Base-by-base conservation (phyloP, 2,329 filamentous ascomycete genomes). In the Scopulariopsis brevicaulis region DNA sequence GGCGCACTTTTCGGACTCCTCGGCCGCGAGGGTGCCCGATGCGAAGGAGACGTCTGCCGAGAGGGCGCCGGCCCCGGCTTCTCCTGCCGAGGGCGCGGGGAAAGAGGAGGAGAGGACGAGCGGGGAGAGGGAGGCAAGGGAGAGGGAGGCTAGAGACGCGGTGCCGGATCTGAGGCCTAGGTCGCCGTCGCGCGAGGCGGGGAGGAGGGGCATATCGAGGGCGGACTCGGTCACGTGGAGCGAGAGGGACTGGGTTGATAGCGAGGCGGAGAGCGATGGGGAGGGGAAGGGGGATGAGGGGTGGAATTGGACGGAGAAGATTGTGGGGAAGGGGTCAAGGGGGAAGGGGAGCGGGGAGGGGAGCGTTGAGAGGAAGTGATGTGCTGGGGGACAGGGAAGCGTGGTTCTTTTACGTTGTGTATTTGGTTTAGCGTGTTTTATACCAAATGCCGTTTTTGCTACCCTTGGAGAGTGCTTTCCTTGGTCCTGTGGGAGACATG, bases 1-100 rank as follows among this genome's bases (percentile, higher is more conserved):
- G 65, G 91, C 90, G 0, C 94, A 99, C 72, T 99, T 99, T 68
- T 88, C 85, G 57, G 88, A 95, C 67, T 67, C 10, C 18, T 81
- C 81, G 54, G 73, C 79, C 1, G 85, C 88, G 0, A 77, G 79
- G 18, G 84, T 81, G 1, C 77, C 83, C 1, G 88, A 92, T 64
- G 83, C 87, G 54, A 71, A 86, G 35, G 86, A 90, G 68, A 73
- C 77, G 50, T 79, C 77, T n/a, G 70, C 72, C 1, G 91, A 96
- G 65, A 81, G 87, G 12, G 89, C 90, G 0, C 48, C 28, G 35
- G 18, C 1, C 7, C 43, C 32, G n/a, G 48, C 11, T 18, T 37
- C 25, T 37, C 37, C 12, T 18, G 15, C 34, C 37, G n/a, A 10
- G 53, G 40, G n/a, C 74, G 79, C 62, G 50, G 73, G 76, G 58